Conservation (phyloP, 1,284 basidiomycete genomes). For the Porodaedalea pini region DNA sequence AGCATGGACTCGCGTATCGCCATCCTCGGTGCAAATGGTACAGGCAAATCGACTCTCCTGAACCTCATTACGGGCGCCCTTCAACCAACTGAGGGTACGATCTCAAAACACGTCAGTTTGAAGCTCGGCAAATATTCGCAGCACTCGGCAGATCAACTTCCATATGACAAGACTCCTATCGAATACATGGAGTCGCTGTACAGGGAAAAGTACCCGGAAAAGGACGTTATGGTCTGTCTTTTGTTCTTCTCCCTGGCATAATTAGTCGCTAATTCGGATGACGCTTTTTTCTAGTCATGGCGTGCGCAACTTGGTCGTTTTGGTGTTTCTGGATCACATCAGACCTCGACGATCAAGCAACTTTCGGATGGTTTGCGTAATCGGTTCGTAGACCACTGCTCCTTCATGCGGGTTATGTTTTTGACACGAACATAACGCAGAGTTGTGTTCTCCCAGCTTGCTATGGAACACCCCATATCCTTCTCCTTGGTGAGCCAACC, state of each 20-base stretch:
- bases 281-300: slow-evolving; percentile 66
- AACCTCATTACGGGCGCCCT: slow-evolving; percentile 89
- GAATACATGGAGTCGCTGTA: slow-evolving; percentile 91
- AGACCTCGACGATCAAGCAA: slow-evolving; percentile 89
- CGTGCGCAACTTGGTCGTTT: slow-evolving; percentile 93
- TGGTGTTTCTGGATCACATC: slow-evolving; percentile 91
- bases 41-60: slow-evolving; percentile 96
- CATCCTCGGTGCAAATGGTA: slow-evolving; percentile 97
- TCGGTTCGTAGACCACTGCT: slow-evolving; percentile 48
- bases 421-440: slow-evolving; percentile 36
- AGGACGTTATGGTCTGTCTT: slow-evolving; percentile 65
- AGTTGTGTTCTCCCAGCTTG: slow-evolving; percentile 88
- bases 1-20: slow-evolving; percentile 96
- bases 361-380: slow-evolving; percentile 96
- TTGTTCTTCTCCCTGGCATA: neutral
- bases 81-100: slow-evolving; percentile 79
- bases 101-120: slow-evolving; percentile 85
- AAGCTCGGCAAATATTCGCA: slow-evolving; percentile 98
- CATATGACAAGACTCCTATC: slow-evolving; percentile 89
- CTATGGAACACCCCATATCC: slow-evolving; percentile 94
- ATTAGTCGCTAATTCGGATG: neutral
- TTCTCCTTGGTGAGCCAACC: slow-evolving; percentile 65
- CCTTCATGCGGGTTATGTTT: slow-evolving; percentile 8
- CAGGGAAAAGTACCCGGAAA: slow-evolving; percentile 86
- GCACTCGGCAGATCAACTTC: slow-evolving; percentile 97